These are phyloP conservation scores for Perilla frutescens DNA, from an alignment of 257 asterid species.

Conservation along the genomic window DNA sequence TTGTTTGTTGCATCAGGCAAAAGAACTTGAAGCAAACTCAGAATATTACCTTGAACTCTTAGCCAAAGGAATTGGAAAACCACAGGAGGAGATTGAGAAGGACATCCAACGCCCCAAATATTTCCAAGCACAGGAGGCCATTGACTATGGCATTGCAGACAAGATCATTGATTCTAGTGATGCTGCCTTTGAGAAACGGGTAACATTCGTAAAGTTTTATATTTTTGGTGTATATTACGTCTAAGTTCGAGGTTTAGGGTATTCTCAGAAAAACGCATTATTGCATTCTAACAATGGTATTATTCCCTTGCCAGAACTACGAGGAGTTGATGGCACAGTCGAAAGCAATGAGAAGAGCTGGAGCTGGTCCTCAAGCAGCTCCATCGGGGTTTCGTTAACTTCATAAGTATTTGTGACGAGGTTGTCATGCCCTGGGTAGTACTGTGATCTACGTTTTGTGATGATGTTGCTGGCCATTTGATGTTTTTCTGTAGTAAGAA, in stretches of 20 bases:
- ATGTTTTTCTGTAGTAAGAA: constrained; percentile 19
- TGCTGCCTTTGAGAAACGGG: constrained; percentile 76
- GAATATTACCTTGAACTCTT: constrained; percentile 74
- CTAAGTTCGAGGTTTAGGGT: background rate
- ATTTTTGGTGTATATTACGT: constrained; percentile 3
- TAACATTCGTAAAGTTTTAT: constrained; percentile 31
- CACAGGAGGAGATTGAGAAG: constrained; percentile 79
- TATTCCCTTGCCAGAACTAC: constrained; percentile 55
- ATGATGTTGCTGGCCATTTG: constrained; percentile 19
- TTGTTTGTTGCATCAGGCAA: constrained; percentile 58
- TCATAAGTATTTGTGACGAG: background rate
- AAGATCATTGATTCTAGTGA: constrained; percentile 71
- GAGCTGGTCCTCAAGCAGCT: constrained; percentile 68
- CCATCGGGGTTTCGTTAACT: constrained; percentile 67
- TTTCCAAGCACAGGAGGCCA: constrained; percentile 76
- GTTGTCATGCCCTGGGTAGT: constrained; percentile 12
- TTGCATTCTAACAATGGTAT: constrained; percentile 15
- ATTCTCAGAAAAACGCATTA: background rate
- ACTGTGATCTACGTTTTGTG: background rate
- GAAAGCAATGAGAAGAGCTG: constrained; percentile 65
- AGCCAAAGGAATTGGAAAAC: constrained; percentile 81
- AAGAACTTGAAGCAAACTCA: constrained; percentile 76
- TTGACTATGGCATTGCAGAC: constrained; percentile 89
- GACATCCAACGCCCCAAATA: constrained; percentile 78
- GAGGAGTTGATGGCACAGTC: constrained; percentile 75